Evolutionary conservation across 2,329 filamentous ascomycete species (phyloP).

Genomic region (Botrytis aclada): DNA sequence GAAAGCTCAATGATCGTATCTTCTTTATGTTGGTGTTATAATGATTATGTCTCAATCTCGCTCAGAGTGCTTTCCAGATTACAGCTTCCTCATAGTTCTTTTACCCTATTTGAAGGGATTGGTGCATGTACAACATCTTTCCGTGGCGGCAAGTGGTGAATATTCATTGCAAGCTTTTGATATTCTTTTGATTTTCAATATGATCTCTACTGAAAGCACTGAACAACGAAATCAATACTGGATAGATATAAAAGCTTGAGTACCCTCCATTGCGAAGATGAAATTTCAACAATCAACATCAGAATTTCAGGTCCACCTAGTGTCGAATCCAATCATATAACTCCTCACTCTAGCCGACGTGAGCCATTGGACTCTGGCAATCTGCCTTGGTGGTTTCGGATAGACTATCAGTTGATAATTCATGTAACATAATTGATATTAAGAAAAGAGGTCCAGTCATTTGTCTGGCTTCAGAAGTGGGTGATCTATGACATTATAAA

Average conservation of each 20-base stretch:
- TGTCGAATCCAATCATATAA: neutral
- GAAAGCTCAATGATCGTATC: fast-evolving
- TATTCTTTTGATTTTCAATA: neutral
- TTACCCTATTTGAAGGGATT: neutral
- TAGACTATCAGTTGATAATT: neutral
- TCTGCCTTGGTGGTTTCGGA: neutral
- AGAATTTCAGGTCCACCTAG: no score
- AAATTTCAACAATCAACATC: neutral
- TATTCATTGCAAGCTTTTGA: neutral
- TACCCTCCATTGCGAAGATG: neutral
- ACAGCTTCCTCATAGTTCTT: neutral
- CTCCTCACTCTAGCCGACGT: neutral
- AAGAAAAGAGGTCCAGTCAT: neutral
- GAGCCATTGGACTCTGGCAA: neutral
- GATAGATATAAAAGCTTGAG: neutral
- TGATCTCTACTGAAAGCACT: fast-evolving
- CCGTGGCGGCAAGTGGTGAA: neutral
- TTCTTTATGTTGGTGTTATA: neutral
- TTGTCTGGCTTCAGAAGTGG: neutral
- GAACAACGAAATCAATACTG: neutral
- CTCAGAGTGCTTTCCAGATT: neutral
- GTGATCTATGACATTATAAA: neutral
- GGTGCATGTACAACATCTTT: neutral
- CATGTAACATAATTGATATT: no score
- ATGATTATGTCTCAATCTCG: neutral